Evolutionary conservation across 164 flowering plant genomes (phyloP).

Genomic region (Dillenia turbinata): DNA sequence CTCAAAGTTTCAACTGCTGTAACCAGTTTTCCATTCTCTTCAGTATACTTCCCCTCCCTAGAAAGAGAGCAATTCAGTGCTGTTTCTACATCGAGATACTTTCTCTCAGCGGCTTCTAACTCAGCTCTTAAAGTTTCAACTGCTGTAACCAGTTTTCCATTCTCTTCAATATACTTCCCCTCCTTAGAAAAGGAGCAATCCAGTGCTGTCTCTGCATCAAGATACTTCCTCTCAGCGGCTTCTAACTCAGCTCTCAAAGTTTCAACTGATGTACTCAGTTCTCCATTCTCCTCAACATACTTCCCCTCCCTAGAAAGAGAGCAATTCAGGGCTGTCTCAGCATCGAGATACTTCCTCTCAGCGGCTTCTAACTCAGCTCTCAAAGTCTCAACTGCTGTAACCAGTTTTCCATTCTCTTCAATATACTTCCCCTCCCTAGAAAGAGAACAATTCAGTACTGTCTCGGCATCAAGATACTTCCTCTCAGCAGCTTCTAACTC

Average conservation of each 20-base stretch:
- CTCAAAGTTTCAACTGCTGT: too few species aligned
- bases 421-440: slow-evolving; percentile 33
- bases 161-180: too few species aligned
- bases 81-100: slow-evolving; percentile 35
- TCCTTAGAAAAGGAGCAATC: too few species aligned
- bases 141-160: slow-evolving; percentile 26
- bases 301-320: slow-evolving; percentile 39
- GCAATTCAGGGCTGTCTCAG: slow-evolving; percentile 28
- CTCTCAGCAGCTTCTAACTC: slow-evolving; percentile 48
- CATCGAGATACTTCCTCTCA: slow-evolving; percentile 36
- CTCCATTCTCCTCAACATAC: slow-evolving; percentile 43
- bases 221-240: not conserved
- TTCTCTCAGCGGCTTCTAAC: slow-evolving; percentile 40
- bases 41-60: slow-evolving; percentile 33
- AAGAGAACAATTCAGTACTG: slow-evolving; percentile 29
- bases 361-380: slow-evolving; percentile 19
- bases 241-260: slow-evolving; percentile 41
- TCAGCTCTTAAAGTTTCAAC: slow-evolving; percentile 48
- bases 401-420: slow-evolving; percentile 26
- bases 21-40: too few species aligned
- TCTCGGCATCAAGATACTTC: slow-evolving; percentile 38
- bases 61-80: slow-evolving; percentile 32
- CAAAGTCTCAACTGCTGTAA: too few species aligned
- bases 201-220: too few species aligned
- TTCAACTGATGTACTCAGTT: slow-evolving; percentile 27